Evolutionary conservation across 2,329 filamentous ascomycete genomes (phyloP).

Genomic region (Colletotrichum cuscutae): DNA sequence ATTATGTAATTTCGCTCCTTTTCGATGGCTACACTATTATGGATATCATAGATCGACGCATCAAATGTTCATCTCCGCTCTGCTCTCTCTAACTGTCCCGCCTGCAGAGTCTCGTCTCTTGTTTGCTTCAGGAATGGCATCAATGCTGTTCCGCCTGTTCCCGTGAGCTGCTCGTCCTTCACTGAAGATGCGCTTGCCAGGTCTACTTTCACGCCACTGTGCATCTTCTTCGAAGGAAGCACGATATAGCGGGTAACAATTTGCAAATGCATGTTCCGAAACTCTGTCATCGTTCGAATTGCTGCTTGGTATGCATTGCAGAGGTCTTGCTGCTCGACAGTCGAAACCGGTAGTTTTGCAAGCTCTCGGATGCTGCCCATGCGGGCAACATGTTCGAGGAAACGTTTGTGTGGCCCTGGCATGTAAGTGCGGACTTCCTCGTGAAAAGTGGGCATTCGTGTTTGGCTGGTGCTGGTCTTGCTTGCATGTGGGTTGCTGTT

Average conservation of each 20-base stretch:
- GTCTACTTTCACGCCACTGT: slow-evolving; percentile 43
- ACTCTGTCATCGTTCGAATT: slow-evolving; percentile 77
- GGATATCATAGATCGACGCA: slow-evolving; percentile 10
- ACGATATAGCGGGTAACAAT: slow-evolving; percentile 94
- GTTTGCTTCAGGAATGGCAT: slow-evolving; percentile 92
- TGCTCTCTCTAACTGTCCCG: slow-evolving; percentile 43
- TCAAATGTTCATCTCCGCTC: not conserved
- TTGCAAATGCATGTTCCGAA: slow-evolving; percentile 88
- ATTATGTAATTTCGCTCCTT: not conserved
- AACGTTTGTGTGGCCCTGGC: slow-evolving; percentile 84
- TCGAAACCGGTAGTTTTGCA: slow-evolving; percentile 65
- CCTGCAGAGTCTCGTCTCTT: slow-evolving; percentile 78
- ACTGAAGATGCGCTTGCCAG: slow-evolving; percentile 56
- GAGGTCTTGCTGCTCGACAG: slow-evolving; percentile 57
- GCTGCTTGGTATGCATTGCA: slow-evolving; percentile 73
- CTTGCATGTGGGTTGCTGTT: slow-evolving; percentile 42
- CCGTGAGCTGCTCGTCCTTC: slow-evolving; percentile 67
- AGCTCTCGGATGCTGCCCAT: slow-evolving; percentile 81
- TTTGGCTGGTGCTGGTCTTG: slow-evolving; percentile 11
- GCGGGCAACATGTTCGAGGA: slow-evolving; percentile 76
- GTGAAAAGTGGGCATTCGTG: slow-evolving; percentile 54
- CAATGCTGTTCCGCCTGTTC: slow-evolving; percentile 87
- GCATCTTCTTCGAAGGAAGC: slow-evolving; percentile 70
- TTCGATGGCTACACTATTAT: slow-evolving; percentile 1
- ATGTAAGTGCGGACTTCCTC: slow-evolving; percentile 87